A percentile compares a stretch with the other conserved stretches of the same genome.
Conservation (phyloP, 2,329 filamentous ascomycete genomes). For the Achaetomium macrosporum region DNA sequence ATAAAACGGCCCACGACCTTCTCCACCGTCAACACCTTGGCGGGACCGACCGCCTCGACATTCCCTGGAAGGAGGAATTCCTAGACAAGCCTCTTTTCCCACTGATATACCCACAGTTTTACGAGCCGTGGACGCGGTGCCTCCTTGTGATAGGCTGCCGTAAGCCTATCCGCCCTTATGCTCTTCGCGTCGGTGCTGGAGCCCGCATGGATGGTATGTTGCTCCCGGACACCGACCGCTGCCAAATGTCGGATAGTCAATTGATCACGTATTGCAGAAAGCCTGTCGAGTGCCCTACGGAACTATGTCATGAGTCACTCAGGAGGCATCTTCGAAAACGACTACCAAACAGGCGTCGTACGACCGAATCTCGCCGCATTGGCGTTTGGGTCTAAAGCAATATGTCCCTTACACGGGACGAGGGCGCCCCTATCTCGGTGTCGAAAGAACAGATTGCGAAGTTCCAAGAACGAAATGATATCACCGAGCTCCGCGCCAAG, state of each 20-base stretch:
- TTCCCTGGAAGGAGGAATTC: conserved; percentile 15
- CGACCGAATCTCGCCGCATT: conserved; percentile 10
- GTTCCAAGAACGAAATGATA: conserved; percentile 12
- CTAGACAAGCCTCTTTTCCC: conserved; percentile 12
- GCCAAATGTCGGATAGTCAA: not conserved
- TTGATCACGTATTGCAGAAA: conserved; percentile 6
- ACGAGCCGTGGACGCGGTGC: conserved; percentile 1
- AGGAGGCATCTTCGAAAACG: conserved; percentile 10
- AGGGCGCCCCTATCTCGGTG: conserved; percentile 9
- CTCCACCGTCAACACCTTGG: conserved; percentile 7
- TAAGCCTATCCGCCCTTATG: conserved; percentile 9
- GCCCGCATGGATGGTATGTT: conserved; percentile 15
- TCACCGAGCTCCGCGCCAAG: conserved; percentile 5
- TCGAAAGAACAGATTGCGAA: conserved; percentile 11
- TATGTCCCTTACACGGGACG: conserved; percentile 10
- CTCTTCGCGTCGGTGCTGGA: conserved; percentile 11
- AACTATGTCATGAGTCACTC: conserved; percentile 13
- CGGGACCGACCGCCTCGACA: conserved; percentile 8
- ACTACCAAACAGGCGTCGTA: conserved; percentile 7
- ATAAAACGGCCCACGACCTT: conserved; percentile 1
- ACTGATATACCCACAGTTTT: conserved; percentile 9
- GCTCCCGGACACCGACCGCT: not conserved
- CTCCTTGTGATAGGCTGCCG: conserved; percentile 11
- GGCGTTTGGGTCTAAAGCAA: conserved; percentile 10
- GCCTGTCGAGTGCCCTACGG: conserved; percentile 9